Evolutionary conservation across 179 eudicot genomes (phyloP), one percentile per base, ranked within the genome.

Genomic region (Camellia oleifera): DNA sequence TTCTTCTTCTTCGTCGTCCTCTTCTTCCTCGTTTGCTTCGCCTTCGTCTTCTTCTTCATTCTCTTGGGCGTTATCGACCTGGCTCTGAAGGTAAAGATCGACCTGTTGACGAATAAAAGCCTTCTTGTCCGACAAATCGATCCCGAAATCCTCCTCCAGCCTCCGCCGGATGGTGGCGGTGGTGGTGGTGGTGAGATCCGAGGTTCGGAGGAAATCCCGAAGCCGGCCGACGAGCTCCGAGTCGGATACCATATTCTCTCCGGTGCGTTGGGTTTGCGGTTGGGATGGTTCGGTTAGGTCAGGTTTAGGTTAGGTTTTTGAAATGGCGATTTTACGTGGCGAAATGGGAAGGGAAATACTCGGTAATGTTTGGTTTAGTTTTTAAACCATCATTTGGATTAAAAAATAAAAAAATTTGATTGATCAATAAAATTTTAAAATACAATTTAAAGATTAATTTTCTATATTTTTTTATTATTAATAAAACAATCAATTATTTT

Each of bases 101-200:
- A 96, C 88, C 78, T 90, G 96, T 46, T 87, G 82, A 1, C 99
- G 82, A 45, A 96, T 83, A 69, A 96, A 91, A 15, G 90, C 83
- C 80, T 88, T 96, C 73, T 83, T 86, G 26, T 88, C 87, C 4
- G 97, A 89, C 81, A 96, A 91, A 89, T 92, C 94, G 81, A 94
- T 82, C 1, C 91, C 93, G 46, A 94, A 90, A 62, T 91, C 93
- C n/a, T 88, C 87, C 85, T 96, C 97, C 4, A 96, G 83, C 53
- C 82, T 77, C 57, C 90, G 88, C 11, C 94, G 89, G 0, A 94
- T 88, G 75, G 78, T 87, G 26, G 84, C 84, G 7, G 87, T 88
- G n/a, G 98, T 92, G 5, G 98, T 91, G 45, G 89, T 92, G 86
- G 78, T 88, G 60, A 96, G 84, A 86, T 96, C 98, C 70, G 96